Conservation (phyloP, 1,139 yeast genomes). For the Saccharomycopsis crataegensis region DNA sequence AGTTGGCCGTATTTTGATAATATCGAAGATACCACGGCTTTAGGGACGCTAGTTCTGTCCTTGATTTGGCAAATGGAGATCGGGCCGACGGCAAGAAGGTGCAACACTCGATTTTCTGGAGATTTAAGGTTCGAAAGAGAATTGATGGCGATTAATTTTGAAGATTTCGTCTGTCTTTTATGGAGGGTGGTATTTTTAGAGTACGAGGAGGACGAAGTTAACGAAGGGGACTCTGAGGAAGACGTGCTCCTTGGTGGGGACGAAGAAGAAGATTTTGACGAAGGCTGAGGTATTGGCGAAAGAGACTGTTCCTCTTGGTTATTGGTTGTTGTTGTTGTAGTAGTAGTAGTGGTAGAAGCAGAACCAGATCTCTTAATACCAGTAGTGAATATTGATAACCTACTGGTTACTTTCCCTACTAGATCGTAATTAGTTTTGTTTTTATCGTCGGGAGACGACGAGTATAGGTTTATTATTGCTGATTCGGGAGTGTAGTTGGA, state of each 20-base stretch:
- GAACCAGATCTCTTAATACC: slow-evolving; percentile 12
- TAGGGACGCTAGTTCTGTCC: slow-evolving; percentile 2
- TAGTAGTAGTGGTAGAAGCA: not conserved
- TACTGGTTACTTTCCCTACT: slow-evolving; percentile 8
- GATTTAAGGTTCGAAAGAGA: slow-evolving; percentile 6
- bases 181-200: not conserved
- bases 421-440: slow-evolving; percentile 1
- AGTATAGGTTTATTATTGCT: not conserved
- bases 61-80: slow-evolving; percentile 5
- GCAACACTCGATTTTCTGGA: slow-evolving; percentile 15
- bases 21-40: too few relatives aligned
- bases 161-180: not conserved
- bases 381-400: slow-evolving; percentile 10
- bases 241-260: not conserved
- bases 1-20: too few relatives aligned
- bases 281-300: not conserved
- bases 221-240: not conserved
- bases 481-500: slow-evolving; percentile 4
- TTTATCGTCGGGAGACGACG: not conserved
- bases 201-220: not conserved
- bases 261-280: not conserved
- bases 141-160: slow-evolving; percentile 9
- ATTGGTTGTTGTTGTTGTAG: not conserved
- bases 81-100: slow-evolving; percentile 20
- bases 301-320: not conserved